Evolutionary conservation across 371 early-diverging fungal species (phyloP), one percentile per base, ranked within the genome.

Genomic region (Mucor saturninus): DNA sequence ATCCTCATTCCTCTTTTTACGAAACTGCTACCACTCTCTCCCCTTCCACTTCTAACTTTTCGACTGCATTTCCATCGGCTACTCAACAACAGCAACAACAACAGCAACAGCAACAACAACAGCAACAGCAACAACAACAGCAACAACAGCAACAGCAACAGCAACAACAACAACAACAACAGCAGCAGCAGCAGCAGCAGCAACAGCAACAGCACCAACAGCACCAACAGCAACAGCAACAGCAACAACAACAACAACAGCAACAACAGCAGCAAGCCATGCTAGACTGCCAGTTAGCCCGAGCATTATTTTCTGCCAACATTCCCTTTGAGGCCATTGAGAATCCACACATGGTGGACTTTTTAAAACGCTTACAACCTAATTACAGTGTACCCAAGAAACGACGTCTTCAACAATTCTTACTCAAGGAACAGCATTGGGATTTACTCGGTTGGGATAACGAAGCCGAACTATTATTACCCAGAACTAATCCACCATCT

Each of bases 391-490:
- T 71, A 10, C 79, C 79, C 2, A 59, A 59, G 26, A 35, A 59
- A n/a, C 64, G 66, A 3, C 65, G 64, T 5, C 45, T 78, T 10
- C 67, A 71, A 32, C 75, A 75, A 42, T 67, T 67, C 49, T 52
- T 78, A 31, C 39, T 78, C n/a, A 78, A 78, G 31, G 67, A 73
- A 42, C 71, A 78, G 31, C 79, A 78, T 50, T 78, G 73, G 73
- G 79, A 78, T 54, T 48, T 78, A 13, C 68, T 78, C 6, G 58
- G 54, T 15, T 40, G 54, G 40, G 31, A 59, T 10, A 51, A 40
- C 10, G 40, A 62, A 30, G 0, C 28, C 37, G 11, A 52, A 2
- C 5, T 35, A 11, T 9, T 46, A 60, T 42, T 50, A 30, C 9
- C 28, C 28, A 50, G 50, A 29, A 15, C 30, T 30, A 32, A 40